phyloP scores from a whole-genome alignment of 2,329 filamentous ascomycete species.

The Cadophora malorum region DNA sequence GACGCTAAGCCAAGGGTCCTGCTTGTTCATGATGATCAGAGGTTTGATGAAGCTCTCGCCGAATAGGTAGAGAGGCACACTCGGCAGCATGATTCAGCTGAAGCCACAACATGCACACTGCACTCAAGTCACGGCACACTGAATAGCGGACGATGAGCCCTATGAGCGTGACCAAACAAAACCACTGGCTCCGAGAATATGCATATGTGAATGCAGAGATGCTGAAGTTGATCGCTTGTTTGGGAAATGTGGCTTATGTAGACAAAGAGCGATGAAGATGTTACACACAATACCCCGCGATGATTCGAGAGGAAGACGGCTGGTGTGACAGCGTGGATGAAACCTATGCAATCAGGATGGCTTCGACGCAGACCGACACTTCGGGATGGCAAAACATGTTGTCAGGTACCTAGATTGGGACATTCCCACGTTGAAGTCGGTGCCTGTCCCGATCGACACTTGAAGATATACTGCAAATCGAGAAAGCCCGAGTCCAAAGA shows the following conservation, averaged over 20 bases:
- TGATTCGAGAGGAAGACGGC: neutral
- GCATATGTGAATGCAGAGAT: conserved; percentile 11
- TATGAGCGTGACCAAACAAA: conserved; percentile 10
- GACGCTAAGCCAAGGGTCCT: neutral
- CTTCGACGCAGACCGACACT: neutral
- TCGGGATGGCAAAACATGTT: neutral
- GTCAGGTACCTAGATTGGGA: neutral
- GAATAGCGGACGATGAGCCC: conserved; percentile 2
- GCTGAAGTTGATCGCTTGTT: neutral
- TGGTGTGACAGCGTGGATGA: conserved; percentile 10
- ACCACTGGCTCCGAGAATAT: neutral
- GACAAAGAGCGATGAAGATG: neutral
- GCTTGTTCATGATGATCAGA: neutral
- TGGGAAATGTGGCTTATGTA: neutral
- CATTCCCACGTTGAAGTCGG: neutral
- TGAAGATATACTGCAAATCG: neutral
- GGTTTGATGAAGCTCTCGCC: neutral
- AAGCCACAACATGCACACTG: conserved; percentile 20
- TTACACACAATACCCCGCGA: neutral
- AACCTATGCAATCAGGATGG: neutral
- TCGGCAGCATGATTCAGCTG: neutral
- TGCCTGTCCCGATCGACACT: too few relatives aligned
- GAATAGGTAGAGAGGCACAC: neutral
- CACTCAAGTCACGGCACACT: conserved; percentile 11
- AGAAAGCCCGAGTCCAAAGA: neutral